A percentile compares a stretch with the other conserved stretches of the same genome.
Conservation (phyloP, 2,329 filamentous ascomycete genomes). For the Trichoderma semiorbis region DNA sequence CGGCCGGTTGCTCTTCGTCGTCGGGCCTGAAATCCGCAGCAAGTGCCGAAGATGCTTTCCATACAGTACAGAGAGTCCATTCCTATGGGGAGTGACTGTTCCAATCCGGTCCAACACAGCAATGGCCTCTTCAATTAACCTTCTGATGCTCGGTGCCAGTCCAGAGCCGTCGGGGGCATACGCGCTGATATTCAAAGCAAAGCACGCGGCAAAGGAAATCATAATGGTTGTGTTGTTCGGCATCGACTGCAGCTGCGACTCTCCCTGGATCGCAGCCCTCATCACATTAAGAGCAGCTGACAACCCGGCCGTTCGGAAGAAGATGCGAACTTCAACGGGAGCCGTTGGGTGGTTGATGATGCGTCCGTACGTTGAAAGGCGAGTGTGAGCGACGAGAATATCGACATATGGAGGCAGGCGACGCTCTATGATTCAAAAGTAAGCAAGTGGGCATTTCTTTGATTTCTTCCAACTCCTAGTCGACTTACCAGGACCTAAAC, state of each 20-base stretch:
- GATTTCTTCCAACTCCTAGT: neutral
- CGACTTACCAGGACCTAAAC: constrained; percentile 46
- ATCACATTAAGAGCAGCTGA: constrained; percentile 73
- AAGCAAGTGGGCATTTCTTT: neutral
- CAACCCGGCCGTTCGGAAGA: constrained; percentile 68
- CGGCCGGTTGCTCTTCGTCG: constrained; percentile 21
- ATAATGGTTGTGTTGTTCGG: constrained; percentile 76
- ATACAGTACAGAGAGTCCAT: constrained; percentile 58
- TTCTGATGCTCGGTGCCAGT: constrained; percentile 59
- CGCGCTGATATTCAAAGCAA: constrained; percentile 61
- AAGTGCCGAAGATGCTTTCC: constrained; percentile 45
- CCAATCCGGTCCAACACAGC: constrained; percentile 67
- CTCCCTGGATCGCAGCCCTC: constrained; percentile 69
- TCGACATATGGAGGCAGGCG: constrained; percentile 70
- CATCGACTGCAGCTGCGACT: constrained; percentile 68
- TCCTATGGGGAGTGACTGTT: constrained; percentile 60
- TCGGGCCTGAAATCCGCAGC: constrained; percentile 36
- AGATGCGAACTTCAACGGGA: constrained; percentile 65
- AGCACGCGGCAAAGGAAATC: constrained; percentile 72
- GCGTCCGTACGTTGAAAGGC: constrained; percentile 69
- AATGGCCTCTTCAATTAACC: constrained; percentile 65
- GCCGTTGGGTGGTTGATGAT: constrained; percentile 73
- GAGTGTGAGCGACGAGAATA: constrained; percentile 69
- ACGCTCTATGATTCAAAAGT: constrained; percentile 35
- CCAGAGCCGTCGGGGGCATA: constrained; percentile 55